These are phyloP conservation scores for Talaromyces sp. DNA, from an alignment of 2,329 filamentous ascomycete genomes.

Conservation along the genomic window DNA sequence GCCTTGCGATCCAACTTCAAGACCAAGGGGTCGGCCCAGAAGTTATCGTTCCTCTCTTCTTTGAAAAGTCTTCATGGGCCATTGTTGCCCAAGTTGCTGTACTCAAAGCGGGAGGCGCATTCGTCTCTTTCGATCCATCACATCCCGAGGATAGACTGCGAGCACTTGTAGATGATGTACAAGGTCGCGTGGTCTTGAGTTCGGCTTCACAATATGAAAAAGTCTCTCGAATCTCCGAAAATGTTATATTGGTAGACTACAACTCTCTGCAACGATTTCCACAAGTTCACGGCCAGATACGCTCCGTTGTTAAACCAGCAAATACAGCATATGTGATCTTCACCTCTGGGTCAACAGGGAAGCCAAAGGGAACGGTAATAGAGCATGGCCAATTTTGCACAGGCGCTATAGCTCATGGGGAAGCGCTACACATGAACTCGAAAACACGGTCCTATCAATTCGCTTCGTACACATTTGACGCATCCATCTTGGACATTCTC, in stretches of 20 bases:
- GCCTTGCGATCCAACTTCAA: conserved; percentile 32
- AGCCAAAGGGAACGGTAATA: conserved; percentile 59
- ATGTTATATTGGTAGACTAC: conserved; percentile 25
- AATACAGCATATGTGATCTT: conserved; percentile 58
- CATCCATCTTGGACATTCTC: conserved; percentile 52
- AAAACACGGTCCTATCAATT: conserved; percentile 57
- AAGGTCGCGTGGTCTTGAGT: conserved; percentile 29
- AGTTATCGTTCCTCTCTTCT: conserved; percentile 36
- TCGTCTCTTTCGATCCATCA: conserved; percentile 37
- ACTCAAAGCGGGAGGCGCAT: conserved; percentile 39
- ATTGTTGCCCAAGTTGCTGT: conserved; percentile 38
- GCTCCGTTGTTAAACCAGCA: conserved; percentile 16
- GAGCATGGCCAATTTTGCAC: conserved; percentile 58
- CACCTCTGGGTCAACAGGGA: conserved; percentile 53
- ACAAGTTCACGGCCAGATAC: not conserved
- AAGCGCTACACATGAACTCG: conserved; percentile 47
- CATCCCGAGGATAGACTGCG: conserved; percentile 34
- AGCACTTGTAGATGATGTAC: conserved; percentile 32
- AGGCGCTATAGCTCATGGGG: conserved; percentile 48
- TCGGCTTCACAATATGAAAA: conserved; percentile 27
- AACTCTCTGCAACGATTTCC: conserved; percentile 23
- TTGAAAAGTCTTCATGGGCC: conserved; percentile 42
- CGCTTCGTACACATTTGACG: conserved; percentile 54
- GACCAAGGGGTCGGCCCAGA: conserved; percentile 36
- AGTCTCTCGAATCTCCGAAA: conserved; percentile 23